Base-by-base conservation (phyloP, 495 filamentous ascomycete genomes). In the Talaromyces wortmannii region DNA sequence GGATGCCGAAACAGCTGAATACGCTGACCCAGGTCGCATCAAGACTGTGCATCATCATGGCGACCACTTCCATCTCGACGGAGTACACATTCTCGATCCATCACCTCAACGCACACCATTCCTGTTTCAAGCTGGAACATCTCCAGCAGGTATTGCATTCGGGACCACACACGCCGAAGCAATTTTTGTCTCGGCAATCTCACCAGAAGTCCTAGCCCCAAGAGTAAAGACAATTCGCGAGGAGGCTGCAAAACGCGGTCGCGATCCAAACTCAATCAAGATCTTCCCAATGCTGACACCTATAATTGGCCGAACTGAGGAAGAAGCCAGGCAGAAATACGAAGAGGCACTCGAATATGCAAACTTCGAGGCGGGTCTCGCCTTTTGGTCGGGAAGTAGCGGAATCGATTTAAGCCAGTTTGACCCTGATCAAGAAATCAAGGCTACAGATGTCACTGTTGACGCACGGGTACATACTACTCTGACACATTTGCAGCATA, bases 121-220 rank as follows among this genome's bases (percentile, higher is more conserved):
- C 42, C 55, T 83, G 0, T 69, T 82, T 10, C 80, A 83, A 57
- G 80, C 81, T 2, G 81, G 80, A 15, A 78, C 77, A 7, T 81
- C 76, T 2, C 62, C 67, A 33, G 72, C 79, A 0, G 82, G 81
- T 0, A 76, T 73, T 59, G 66, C 42, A 2, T 83, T 84, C 55
- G 82, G 76, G 2, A 75, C 76, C 0, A 74, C 78, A 53, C 77
- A 84, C 57, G 81, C 76, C 42, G 81, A 84, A 57, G 80, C 78
- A 13, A 76, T 83, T 44, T 83, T 81, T 55, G 68, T 76, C 6
- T 71, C 49, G 17, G 49, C 30, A 8, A 36, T 43, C n/a, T 17
- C n/a, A 18, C 31, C 49, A 11, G n/a, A 51, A 23, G 49, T 15
- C 33, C 48, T 59, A 8, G 53, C 53, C 12, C 48, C 48, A 30